Conservation (phyloP, 2,329 filamentous ascomycete species). For the Aureobasidium sp. region DNA sequence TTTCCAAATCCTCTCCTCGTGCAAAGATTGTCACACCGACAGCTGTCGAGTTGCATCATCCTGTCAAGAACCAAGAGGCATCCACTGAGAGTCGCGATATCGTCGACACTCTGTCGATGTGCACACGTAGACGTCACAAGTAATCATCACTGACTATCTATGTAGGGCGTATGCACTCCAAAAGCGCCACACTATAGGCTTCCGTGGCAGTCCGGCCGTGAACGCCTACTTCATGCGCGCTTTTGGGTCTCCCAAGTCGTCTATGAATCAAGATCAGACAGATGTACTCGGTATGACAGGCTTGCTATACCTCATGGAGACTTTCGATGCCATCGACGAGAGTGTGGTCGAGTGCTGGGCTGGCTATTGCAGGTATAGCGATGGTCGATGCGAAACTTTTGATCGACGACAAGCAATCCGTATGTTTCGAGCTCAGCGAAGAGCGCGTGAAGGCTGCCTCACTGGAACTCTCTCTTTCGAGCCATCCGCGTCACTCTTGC, state of each 20-base stretch:
- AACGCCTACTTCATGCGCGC: conserved; percentile 33
- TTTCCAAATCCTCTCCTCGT: too few relatives aligned
- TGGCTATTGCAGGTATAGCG: conserved; percentile 26
- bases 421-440: conserved; percentile 23
- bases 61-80: too few relatives aligned
- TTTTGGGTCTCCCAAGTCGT: conserved; percentile 30
- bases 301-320: conserved; percentile 34
- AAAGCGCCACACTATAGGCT: conserved; percentile 33
- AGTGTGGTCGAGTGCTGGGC: conserved; percentile 37
- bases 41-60: too few relatives aligned
- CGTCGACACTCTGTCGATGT: too few relatives aligned
- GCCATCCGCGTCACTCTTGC: conserved; percentile 22
- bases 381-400: conserved; percentile 26
- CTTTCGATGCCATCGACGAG: conserved; percentile 37
- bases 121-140: too few relatives aligned
- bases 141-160: neutral
- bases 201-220: conserved; percentile 32
- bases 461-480: conserved; percentile 31
- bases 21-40: too few relatives aligned
- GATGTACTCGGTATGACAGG: conserved; percentile 34
- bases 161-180: conserved; percentile 35
- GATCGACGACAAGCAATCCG: conserved; percentile 25
- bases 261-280: conserved; percentile 36
- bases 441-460: conserved; percentile 22
- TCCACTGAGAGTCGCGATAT: too few relatives aligned